Conservation (phyloP, 2,329 filamentous ascomycete species). For the Ophiognomonia clavigignenti-juglandacearum region DNA sequence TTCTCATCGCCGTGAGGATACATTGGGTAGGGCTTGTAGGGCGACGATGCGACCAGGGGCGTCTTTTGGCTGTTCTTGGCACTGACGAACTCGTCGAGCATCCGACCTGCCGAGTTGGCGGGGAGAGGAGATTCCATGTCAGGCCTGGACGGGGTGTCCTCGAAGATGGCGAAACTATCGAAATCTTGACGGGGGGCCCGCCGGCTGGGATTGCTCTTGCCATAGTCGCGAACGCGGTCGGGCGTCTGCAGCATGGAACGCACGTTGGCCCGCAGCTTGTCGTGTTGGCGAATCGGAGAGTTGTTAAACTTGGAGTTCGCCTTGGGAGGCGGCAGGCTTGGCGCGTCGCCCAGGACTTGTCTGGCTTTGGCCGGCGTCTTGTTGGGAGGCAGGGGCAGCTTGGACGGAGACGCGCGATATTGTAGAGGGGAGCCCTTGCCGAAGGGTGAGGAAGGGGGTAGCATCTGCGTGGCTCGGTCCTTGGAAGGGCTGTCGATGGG, state of each 20-base stretch:
- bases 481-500: conserved; percentile 87
- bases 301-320: conserved; percentile 15
- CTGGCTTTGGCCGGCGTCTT: conserved; percentile 13
- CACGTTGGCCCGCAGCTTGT: conserved; percentile 13
- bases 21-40: conserved; percentile 13
- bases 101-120: conserved; percentile 15
- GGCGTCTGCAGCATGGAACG: conserved; percentile 16
- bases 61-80: conserved; percentile 16
- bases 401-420: conserved; percentile 12
- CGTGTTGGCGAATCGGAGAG: conserved; percentile 15
- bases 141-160: conserved; percentile 11
- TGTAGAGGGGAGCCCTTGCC: conserved; percentile 13
- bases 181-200: conserved; percentile 2
- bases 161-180: conserved; percentile 14
- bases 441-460: conserved; percentile 13
- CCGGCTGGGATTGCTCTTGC: conserved; percentile 12
- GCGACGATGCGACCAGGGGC: conserved; percentile 10
- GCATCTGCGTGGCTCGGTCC: conserved; percentile 24
- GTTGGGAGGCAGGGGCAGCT: not conserved
- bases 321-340: conserved; percentile 13
- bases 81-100: conserved; percentile 16
- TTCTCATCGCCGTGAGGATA: conserved; percentile 31
- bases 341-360: conserved; percentile 6
- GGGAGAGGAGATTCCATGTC: conserved; percentile 11
- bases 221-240: conserved; percentile 14